Conservation (phyloP, 805 yeast species). For the Ogataea kodamae region DNA sequence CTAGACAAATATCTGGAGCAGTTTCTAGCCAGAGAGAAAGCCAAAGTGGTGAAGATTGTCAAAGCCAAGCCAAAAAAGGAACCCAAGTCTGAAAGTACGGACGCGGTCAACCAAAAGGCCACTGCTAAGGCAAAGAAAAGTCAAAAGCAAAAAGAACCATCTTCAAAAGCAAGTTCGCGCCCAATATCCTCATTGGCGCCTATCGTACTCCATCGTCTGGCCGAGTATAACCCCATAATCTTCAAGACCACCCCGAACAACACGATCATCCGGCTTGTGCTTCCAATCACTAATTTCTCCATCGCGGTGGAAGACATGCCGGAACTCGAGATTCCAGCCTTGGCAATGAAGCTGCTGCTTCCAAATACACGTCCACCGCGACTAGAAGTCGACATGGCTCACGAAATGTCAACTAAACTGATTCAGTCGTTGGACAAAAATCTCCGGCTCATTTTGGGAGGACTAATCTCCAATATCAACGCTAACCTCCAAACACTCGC, state of each 20-base stretch:
- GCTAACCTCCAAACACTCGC: slow-evolving; percentile 29
- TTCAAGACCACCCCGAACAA: slow-evolving; percentile 30
- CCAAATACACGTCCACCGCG: slow-evolving; percentile 29
- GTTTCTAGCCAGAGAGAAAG: slow-evolving; percentile 56
- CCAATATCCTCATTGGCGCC: neutral
- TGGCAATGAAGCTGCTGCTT: slow-evolving; percentile 30
- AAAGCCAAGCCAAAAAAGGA: slow-evolving; percentile 22
- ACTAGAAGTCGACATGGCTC: slow-evolving; percentile 33
- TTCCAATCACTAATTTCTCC: slow-evolving; percentile 27
- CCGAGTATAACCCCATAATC: slow-evolving; percentile 17
- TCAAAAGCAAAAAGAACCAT: slow-evolving; percentile 3
- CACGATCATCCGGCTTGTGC: slow-evolving; percentile 27
- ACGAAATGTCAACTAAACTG: slow-evolving; percentile 25
- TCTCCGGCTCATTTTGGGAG: slow-evolving; percentile 31
- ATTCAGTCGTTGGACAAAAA: slow-evolving; percentile 30
- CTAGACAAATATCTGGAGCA: slow-evolving; percentile 57
- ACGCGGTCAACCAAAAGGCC: too few species aligned
- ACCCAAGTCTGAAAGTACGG: too few species aligned
- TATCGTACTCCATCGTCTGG: slow-evolving; percentile 31
- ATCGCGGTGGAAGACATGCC: slow-evolving; percentile 31
- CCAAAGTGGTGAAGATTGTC: slow-evolving; percentile 60
- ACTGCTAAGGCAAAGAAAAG: slow-evolving; percentile 5
- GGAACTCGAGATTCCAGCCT: slow-evolving; percentile 24
- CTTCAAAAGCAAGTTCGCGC: neutral
- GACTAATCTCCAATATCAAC: slow-evolving; percentile 30